Base-by-base conservation (phyloP, 768 basidiomycete genomes). In the Auricularia cornea region DNA sequence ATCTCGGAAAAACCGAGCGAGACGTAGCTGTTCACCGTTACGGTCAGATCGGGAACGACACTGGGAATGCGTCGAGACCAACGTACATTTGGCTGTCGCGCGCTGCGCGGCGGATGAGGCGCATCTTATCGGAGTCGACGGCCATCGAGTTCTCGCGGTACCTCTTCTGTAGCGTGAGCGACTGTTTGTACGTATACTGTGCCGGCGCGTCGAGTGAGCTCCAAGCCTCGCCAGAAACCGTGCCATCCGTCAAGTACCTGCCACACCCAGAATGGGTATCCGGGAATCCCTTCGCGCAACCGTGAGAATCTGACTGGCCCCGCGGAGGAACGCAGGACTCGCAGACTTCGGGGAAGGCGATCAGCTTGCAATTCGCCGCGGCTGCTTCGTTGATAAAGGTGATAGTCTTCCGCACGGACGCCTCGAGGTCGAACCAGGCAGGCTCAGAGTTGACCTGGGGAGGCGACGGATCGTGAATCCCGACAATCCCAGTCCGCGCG, bases 121-220 rank as follows among this genome's bases (percentile, higher is more conserved):
- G 16, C 61, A 65, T 57, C 33, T 61, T 26, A 14, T 38, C 33
- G 2, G 59, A 57, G 57, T 61, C 30, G 28, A 65, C 12, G 16
- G 32, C 54, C 51, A 65, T 26, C 35, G 64, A 62, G 56, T 62
- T 44, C 3, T 30, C 38, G 30, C 40, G 56, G 16, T 59, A 56
- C 38, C 51, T 64, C n/a, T 65, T 64, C 8, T 61, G 59, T 20
- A 63, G 38, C 48, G 57, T 29, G 54, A 40, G 61, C n/a, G 57
- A 23, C 33, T 62, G 48, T 63, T 64, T 29, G 54, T 61, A 5
- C n/a, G n/a, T n/a, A n/a, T n/a, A n/a, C n/a, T n/a, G n/a, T n/a
- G 63, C 35, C 56, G 29, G 56, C 60, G 31, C 51, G 61, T n/a
- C 60, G 61, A 38, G 52, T 56, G 29, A 44, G 35, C 2, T 29